Evolutionary conservation across 306 rosid genomes (phyloP).

Genomic region (Sicyos edulis): DNA sequence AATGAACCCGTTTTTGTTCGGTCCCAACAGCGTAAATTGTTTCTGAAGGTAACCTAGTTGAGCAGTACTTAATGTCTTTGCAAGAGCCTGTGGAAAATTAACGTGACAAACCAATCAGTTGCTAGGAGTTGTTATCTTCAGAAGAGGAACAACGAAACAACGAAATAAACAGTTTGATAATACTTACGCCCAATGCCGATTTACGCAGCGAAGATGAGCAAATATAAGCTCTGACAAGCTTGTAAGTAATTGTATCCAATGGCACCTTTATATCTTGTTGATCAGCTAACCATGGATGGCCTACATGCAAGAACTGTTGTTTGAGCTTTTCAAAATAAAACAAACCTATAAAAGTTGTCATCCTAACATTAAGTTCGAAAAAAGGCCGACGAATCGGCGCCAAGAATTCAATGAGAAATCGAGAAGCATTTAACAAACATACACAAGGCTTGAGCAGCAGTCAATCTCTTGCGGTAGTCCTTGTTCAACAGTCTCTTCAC

Average conservation of each 20-base stretch:
- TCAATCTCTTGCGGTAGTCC: conserved; percentile 71
- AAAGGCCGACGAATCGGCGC: background rate
- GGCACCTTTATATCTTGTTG: conserved; percentile 55
- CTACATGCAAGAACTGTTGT: conserved; percentile 30
- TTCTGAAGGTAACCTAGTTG: conserved; percentile 66
- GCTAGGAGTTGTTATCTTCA: background rate
- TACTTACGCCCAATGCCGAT: conserved; percentile 70
- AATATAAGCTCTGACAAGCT: conserved; percentile 57
- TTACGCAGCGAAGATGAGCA: conserved; percentile 68
- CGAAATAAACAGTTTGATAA: background rate
- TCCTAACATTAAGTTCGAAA: background rate
- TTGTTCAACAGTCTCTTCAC: conserved; percentile 73
- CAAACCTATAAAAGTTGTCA: background rate
- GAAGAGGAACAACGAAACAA: background rate
- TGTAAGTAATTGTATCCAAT: conserved; percentile 58
- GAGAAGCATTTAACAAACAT: conserved; percentile 11
- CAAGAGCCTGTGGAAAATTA: conserved; percentile 56
- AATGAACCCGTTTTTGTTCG: conserved; percentile 70
- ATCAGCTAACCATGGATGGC: conserved; percentile 80
- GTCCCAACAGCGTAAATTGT: conserved; percentile 61
- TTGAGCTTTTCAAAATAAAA: background rate
- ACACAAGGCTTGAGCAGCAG: conserved; percentile 84
- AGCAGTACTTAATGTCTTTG: conserved; percentile 62
- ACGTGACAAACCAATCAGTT: conserved; percentile 9
- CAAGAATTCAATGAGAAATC: background rate